Base-by-base conservation (phyloP, 805 yeast genomes). In the Metschnikowia lochheadii region DNA sequence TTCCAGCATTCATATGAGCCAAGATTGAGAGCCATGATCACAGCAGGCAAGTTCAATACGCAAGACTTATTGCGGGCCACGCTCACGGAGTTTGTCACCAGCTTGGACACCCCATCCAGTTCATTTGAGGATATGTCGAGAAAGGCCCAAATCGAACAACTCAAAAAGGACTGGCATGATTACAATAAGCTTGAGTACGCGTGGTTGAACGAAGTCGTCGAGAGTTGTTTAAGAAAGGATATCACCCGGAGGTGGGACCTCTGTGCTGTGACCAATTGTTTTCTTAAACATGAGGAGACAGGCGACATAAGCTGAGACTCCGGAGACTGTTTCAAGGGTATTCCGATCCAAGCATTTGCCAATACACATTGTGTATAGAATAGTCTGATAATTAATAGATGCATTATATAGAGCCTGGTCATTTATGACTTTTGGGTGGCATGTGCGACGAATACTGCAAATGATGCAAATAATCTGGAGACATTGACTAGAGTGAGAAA, bases 1-100 rank as follows among this genome's bases (percentile, higher is more conserved):
- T 91, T 91, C 69, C 83, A 82, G 52, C 96, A 90, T 63, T 79
- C 79, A n/a, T 87, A 83, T 63, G 90, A 87, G 59, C 96, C 96
- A 10, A 72, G 90, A 54, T 71, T 91, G 53, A 77, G 89, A 38
- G 81, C 87, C 11, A 78, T 82, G 73, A 91, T 91, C 40, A 67
- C 82, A 31, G 78, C 84, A 3, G 92, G 88, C 2, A 78, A 79
- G 51, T 87, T 75, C 64, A 81, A 84, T 57, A 58, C 58, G n/a
- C 65, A 64, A 3, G 69, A 75, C 4, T 65, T 87, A 51, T 56
- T 63, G n/a, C 62, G 63, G 39, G 78, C 79, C 1, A 68, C 78
- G 40, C 61, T 70, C 33, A 45, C 65, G 39, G 65, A 64, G 33
- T 66, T 68, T 65, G 55, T 68, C 13, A 53, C 55, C 45, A 54